phyloP scores from a whole-genome alignment of 768 basidiomycete species.

The Boletus insuetus region DNA sequence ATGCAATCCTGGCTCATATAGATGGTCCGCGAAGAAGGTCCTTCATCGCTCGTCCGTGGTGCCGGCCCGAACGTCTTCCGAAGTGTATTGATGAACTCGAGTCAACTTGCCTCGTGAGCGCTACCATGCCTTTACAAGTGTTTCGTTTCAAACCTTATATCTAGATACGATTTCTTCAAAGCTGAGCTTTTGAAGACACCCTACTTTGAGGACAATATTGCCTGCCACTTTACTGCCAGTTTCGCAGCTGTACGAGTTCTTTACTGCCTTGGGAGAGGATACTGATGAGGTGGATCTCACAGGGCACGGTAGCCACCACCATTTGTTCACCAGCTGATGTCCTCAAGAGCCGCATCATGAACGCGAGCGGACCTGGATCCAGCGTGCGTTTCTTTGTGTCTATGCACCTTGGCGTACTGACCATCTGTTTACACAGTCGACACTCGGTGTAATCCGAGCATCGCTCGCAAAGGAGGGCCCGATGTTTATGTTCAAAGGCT shows the following conservation, averaged over 20 bases:
- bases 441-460: slow-evolving; percentile 62
- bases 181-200: slow-evolving; percentile 67
- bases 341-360: slow-evolving; percentile 88
- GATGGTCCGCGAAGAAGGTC: slow-evolving; percentile 89
- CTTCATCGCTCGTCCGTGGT: slow-evolving; percentile 72
- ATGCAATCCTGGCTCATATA: slow-evolving; percentile 23
- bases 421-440: slow-evolving; percentile 45
- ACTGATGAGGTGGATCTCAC: slow-evolving; percentile 1
- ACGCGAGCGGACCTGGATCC: slow-evolving; percentile 79
- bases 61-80: slow-evolving; percentile 84
- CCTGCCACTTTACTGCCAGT: slow-evolving; percentile 80
- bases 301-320: slow-evolving; percentile 88
- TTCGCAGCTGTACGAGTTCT: slow-evolving; percentile 65
- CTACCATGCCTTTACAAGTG: neutral
- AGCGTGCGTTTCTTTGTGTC: slow-evolving; percentile 45
- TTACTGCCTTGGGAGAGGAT: neutral
- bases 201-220: slow-evolving; percentile 80
- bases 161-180: slow-evolving; percentile 91
- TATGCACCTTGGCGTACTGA: neutral
- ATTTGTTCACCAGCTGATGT: slow-evolving; percentile 90
- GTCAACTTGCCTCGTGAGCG: slow-evolving; percentile 84
- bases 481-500: slow-evolving; percentile 93
- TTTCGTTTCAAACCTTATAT: neutral
- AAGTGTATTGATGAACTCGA: slow-evolving; percentile 87
- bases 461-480: slow-evolving; percentile 74